A percentile compares a stretch with the other conserved stretches of the same genome.
phyloP scores from a whole-genome alignment of 192 early-diverging fungal species.

The Diversispora eburnea region DNA sequence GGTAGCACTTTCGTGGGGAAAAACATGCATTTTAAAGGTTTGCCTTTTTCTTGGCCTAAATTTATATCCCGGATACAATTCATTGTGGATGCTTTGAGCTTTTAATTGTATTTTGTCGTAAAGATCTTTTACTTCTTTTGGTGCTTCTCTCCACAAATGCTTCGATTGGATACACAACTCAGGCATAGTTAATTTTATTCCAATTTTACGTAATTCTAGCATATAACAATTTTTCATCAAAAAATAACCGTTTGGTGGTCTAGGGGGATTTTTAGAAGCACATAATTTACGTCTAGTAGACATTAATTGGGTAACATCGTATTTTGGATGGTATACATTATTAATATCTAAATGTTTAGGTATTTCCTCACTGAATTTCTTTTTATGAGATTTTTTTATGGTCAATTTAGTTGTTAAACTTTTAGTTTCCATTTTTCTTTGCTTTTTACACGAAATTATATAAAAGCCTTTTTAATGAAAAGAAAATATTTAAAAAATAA shows the following conservation, averaged over 20 bases:
- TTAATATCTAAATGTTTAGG: not conserved
- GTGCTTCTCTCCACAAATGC: not conserved
- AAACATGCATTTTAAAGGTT: too few species aligned
- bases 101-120: not conserved
- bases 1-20: too few species aligned
- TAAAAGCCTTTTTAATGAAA: too few species aligned
- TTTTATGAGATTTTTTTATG: too few species aligned
- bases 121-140: not conserved
- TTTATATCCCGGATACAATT: too few species aligned
- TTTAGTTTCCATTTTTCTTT: too few species aligned
- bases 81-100: too few species aligned
- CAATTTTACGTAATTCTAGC: not conserved
- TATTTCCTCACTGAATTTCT: not conserved
- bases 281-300: not conserved
- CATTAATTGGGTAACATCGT: not conserved
- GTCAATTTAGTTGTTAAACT: too few species aligned
- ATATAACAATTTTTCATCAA: slow-evolving; percentile 10
- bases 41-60: too few species aligned
- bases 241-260: not conserved
- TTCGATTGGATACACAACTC: not conserved
- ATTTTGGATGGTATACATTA: not conserved
- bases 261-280: too few species aligned
- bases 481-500: too few species aligned
- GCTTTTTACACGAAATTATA: too few species aligned
- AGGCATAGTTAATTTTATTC: not conserved